phyloP scores from a whole-genome alignment of 805 yeast species.

The Candida vaughaniae region DNA sequence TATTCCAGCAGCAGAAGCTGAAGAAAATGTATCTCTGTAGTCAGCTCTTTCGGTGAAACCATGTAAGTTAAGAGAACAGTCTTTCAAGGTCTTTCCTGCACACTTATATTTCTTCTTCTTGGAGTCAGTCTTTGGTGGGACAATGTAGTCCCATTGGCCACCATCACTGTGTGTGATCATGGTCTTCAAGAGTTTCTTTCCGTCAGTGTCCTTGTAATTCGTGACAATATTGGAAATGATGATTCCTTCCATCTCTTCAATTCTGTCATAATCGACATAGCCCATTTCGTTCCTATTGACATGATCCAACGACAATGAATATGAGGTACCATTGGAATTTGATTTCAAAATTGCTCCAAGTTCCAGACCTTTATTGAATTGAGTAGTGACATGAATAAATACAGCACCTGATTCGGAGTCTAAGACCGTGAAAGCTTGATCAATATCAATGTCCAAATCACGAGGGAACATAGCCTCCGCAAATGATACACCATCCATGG shows the following conservation, averaged over 20 bases:
- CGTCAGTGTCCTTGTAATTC: constrained; percentile 40
- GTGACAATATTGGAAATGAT: constrained; percentile 68
- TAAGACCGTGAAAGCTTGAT: constrained; percentile 65
- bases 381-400: constrained; percentile 80
- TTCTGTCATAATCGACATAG: constrained; percentile 84
- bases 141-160: constrained; percentile 72
- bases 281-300: constrained; percentile 78
- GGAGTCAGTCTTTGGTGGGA: constrained; percentile 68
- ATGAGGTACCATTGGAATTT: constrained; percentile 87
- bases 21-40: constrained; percentile 79
- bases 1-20: constrained; percentile 86
- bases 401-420: constrained; percentile 71
- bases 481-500: constrained; percentile 74
- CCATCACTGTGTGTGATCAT: constrained; percentile 88
- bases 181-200: constrained; percentile 60
- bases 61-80: constrained; percentile 82
- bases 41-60: constrained; percentile 88
- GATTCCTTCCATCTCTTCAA: constrained; percentile 83
- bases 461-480: constrained; percentile 79
- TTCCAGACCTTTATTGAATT: constrained; percentile 48
- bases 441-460: constrained; percentile 52
- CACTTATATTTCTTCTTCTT: constrained; percentile 59
- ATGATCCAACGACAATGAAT: constrained; percentile 60
- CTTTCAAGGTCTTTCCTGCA: constrained; percentile 43
- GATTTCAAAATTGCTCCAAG: constrained; percentile 83